Base-by-base conservation (phyloP, 2,329 filamentous ascomycete species). In the Phaeosphaeriaceae sp. region DNA sequence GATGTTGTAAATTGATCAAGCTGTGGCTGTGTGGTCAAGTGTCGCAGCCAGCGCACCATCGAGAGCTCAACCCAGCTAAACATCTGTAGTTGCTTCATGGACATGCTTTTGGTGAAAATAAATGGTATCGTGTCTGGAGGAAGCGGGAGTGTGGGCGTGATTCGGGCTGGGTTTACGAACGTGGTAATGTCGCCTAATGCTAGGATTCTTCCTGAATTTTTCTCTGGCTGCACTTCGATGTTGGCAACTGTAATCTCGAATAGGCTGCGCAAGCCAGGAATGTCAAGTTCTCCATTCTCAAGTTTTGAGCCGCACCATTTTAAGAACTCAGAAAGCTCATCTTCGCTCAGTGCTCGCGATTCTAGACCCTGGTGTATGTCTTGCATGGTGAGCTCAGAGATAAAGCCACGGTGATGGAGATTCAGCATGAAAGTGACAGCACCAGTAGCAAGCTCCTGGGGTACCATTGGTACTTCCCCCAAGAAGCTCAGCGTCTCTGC, bases 11-110 rank as follows among this genome's bases (percentile, higher is more conserved):
- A 77, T 4, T 84, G 77, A 3, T 82, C 67, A 30, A 87, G 76
- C 20, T 82, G 82, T 46, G 82, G 81, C 4, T 83, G 80, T 8
- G 83, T 79, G 12, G 80, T 77, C 29, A 99, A 78, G 74, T 88
- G 96, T 17, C 85, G 80, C 18, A 97, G 74, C 94, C 95, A 99
- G 18, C 89, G 86, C 3, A 92, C 84, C 58, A 96, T 83, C 29
- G 93, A 90, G 6, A 99, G 76, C 52, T 93, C 86, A 47, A 87
- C 82, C 92, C 94, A 99, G 1, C 91, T 90, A 7, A 99, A 81
- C 13, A 89, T 86, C 56, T 90, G 85, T 29, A 99, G 74, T 62
- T 96, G 87, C 13, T 79, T 76, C 18, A 81, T 77, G 5, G 79
- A 79, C n/a, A 92, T 83, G 18, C 79, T 78, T 61, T 85, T 89